Evolutionary conservation across 495 filamentous ascomycete species (phyloP).

Genomic region (Letharia columbiana): DNA sequence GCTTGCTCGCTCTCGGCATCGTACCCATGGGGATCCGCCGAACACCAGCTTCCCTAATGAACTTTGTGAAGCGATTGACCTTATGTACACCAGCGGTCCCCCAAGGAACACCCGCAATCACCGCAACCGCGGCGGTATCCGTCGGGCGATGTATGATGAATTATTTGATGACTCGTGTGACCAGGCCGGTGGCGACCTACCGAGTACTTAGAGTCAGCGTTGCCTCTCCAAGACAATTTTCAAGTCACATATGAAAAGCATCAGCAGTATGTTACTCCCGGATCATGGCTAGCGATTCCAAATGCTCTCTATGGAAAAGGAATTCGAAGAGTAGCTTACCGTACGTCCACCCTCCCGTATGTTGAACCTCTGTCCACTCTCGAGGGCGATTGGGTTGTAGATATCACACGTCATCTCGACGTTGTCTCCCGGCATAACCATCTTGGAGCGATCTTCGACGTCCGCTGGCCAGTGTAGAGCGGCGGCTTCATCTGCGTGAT

Average conservation of each 20-base stretch:
- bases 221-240: background rate
- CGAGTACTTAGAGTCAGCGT: slow-evolving; percentile 1
- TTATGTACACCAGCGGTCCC: background rate
- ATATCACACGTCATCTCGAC: slow-evolving; percentile 86
- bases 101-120: background rate
- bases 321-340: background rate
- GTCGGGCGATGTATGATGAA: background rate
- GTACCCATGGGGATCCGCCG: background rate
- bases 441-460: slow-evolving; percentile 55
- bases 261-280: background rate
- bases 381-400: slow-evolving; percentile 72
- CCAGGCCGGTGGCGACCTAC: slow-evolving; percentile 88
- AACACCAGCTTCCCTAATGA: background rate
- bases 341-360: slow-evolving; percentile 61
- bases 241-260: background rate
- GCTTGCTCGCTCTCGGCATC: background rate
- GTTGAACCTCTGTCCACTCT: slow-evolving; percentile 88
- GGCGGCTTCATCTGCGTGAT: slow-evolving; percentile 60
- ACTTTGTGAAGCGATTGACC: background rate
- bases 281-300: background rate
- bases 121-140: background rate
- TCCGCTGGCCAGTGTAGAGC: slow-evolving; percentile 76
- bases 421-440: slow-evolving; percentile 97
- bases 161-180: slow-evolving; percentile 64
- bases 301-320: background rate